phyloP scores from a whole-genome alignment of 306 rosid genomes.

The Erythrophleum fordii region DNA sequence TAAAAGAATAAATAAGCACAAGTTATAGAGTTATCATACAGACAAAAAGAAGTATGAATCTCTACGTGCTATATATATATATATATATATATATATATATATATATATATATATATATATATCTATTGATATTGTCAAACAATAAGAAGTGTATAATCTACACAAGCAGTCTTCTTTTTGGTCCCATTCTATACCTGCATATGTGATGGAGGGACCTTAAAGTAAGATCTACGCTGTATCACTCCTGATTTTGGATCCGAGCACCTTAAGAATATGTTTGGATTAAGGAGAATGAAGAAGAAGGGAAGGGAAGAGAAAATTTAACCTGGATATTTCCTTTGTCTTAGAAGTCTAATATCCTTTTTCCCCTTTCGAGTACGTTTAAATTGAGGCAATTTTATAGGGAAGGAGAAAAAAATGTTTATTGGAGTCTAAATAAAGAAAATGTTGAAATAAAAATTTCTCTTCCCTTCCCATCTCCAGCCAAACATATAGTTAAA shows the following conservation, averaged over 20 bases:
- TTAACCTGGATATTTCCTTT: not conserved
- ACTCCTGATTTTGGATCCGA: not conserved
- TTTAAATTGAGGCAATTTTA: not conserved
- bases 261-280: not conserved
- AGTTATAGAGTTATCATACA: not conserved
- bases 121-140: not conserved
- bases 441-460: not conserved
- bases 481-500: not conserved
- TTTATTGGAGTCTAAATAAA: too few species aligned
- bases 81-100: too few species aligned
- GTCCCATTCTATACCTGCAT: not conserved
- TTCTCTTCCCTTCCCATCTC: not conserved
- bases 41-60: not conserved
- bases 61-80: too few species aligned
- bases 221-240: not conserved
- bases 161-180: not conserved
- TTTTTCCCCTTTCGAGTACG: too few species aligned
- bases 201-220: not conserved
- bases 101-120: too few species aligned
- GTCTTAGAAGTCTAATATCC: not conserved
- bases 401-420: not conserved
- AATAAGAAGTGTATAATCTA: not conserved
- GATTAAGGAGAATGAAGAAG: not conserved
- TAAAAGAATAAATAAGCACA: not conserved
- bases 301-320: not conserved